Conservation (phyloP, 176 grass and related monocot genomes). For the Eragrostis nindensis region DNA sequence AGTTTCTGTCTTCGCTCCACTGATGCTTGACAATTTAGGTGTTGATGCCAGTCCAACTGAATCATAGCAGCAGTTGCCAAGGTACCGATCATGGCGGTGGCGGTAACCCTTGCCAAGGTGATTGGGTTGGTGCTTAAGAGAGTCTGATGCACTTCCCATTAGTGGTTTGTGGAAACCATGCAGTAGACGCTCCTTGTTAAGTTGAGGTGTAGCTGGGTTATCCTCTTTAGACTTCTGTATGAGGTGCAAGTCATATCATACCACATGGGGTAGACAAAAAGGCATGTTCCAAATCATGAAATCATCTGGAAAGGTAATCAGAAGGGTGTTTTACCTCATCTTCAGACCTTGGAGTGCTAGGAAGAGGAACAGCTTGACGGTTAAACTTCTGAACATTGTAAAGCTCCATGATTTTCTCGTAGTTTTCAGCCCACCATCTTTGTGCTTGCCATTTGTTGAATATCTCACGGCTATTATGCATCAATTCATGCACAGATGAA, state of each 20-base stretch:
- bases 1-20: slow-evolving; percentile 70
- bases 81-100: slow-evolving; percentile 44
- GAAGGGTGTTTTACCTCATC: slow-evolving; percentile 48
- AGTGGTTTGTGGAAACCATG: slow-evolving; percentile 47
- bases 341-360: slow-evolving; percentile 60
- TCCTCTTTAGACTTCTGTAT: slow-evolving; percentile 69
- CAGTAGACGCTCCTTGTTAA: slow-evolving; percentile 54
- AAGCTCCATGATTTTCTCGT: slow-evolving; percentile 86
- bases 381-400: slow-evolving; percentile 92
- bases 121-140: slow-evolving; percentile 45
- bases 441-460: slow-evolving; percentile 89
- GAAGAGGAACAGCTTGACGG: slow-evolving; percentile 57
- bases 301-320: slow-evolving; percentile 17
- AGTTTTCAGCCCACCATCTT: slow-evolving; percentile 92
- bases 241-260: slow-evolving; percentile 18
- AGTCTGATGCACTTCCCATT: slow-evolving; percentile 58
- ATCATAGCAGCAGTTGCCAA: slow-evolving; percentile 32
- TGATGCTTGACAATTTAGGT: slow-evolving; percentile 80
- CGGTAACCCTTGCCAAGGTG: slow-evolving; percentile 37
- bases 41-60: slow-evolving; percentile 55
- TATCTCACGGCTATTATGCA: slow-evolving; percentile 71
- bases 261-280: slow-evolving; percentile 1
- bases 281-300: neutral
- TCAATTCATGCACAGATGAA: slow-evolving; percentile 19
- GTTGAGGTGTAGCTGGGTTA: slow-evolving; percentile 47